Percentiles rank a stretch among this genome's conserved stretches.
Conservation (phyloP, 305 asterid genomes). For the Solanum hybrid region DNA sequence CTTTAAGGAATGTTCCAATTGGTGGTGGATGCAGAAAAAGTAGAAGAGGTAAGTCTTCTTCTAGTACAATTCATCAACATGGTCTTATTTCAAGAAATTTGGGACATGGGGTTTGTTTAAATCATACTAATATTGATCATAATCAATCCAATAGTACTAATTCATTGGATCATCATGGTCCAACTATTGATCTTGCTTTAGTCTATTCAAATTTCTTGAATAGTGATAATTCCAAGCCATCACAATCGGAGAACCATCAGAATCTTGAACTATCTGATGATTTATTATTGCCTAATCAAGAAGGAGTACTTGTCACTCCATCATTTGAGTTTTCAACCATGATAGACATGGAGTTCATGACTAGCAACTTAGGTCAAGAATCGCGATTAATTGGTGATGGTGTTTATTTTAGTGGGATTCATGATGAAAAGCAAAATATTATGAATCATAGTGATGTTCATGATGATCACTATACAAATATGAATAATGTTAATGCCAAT, state of each 20-base stretch:
- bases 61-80: not conserved
- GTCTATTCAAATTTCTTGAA: conserved; percentile 58
- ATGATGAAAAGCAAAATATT: conserved; percentile 10
- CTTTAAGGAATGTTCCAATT: conserved; percentile 59
- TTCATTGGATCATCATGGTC: not conserved
- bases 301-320: not conserved
- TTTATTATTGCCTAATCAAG: conserved; percentile 4
- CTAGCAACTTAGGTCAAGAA: conserved; percentile 14
- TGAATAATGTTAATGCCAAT: conserved; percentile 13
- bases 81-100: not conserved
- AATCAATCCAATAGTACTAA: not conserved
- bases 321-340: conserved; percentile 13
- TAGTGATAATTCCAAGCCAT: conserved; percentile 6
- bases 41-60: conserved; percentile 29
- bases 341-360: not conserved
- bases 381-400: conserved; percentile 3
- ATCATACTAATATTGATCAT: not conserved
- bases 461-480: not conserved
- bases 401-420: conserved; percentile 17
- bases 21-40: conserved; percentile 69
- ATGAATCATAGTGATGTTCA: not conserved
- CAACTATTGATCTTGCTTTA: conserved; percentile 46
- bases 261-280: conserved; percentile 3
- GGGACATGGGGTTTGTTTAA: not conserved
- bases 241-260: not conserved